Base-by-base conservation (phyloP, 306 rosid species). In the Vachellia pachyceras region DNA sequence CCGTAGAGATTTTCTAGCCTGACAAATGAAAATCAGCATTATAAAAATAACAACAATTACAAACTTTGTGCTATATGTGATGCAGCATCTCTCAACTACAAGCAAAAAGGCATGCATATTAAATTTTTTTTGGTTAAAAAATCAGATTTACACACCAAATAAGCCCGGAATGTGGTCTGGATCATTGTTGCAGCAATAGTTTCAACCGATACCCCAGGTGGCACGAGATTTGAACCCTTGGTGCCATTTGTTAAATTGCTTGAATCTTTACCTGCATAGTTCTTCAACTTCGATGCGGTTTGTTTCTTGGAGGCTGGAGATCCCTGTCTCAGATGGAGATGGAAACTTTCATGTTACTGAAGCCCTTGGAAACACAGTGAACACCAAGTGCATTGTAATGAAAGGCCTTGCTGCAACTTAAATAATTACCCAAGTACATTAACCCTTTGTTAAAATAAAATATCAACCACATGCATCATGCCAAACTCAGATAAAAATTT, bases 151-250 rank as follows among this genome's bases (percentile, higher is more conserved):
- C 85, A 37, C 77, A 95, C 99, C 87, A 75, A 61, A 81, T 93
- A 86, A 55, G 94, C 99, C 9, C 98, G 98, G 80, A 93, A 91
- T 76, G 93, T 94, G 20, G 97, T 92, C 77, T 95, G 99, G 85
- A 95, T 95, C 84, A 85, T 88, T 78, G 84, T 94, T 72, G 99
- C 99, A 58, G 99, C 96, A 60, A 82, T 69, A 42, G 88, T 88
- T 89, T 93, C 97, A 84, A 87, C 69, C 63, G 92, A 88, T 83
- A 85, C 77, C 37, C 74, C 70, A 71, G 79, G 69, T 61, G 85
- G 85, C 50, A 79, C 88, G 76, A 79, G 77, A 70, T 73, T 89
- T 66, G 83, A 87, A 73, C 74, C 80, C 44, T 76, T 71, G 74
- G 45, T 58, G 45, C 85, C 91, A 82, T 85, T 88, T 78, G 85